Conservation (phyloP, 768 basidiomycete species). For the Trametes gibbosa region DNA sequence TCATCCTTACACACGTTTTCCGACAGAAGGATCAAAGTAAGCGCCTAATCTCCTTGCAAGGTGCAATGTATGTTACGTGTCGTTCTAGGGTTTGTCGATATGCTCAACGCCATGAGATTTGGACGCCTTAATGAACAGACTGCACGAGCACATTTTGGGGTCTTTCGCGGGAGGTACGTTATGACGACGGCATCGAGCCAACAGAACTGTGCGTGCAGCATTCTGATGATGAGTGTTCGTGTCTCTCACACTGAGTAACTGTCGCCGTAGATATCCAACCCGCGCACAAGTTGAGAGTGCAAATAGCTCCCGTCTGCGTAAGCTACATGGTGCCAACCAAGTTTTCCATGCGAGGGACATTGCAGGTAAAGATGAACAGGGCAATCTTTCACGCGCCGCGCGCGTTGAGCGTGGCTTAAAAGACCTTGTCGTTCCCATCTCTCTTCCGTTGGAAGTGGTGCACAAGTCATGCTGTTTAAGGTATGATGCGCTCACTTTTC, state of each 20-base stretch:
- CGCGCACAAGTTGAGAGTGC: constrained; percentile 69
- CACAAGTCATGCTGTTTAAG: constrained; percentile 86
- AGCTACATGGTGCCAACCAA: constrained; percentile 37
- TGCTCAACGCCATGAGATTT: constrained; percentile 86
- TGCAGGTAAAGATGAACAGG: constrained; percentile 45
- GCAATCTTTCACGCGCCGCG: constrained; percentile 33
- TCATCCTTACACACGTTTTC: constrained; percentile 72
- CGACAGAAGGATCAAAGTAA: constrained; percentile 80
- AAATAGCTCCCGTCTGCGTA: constrained; percentile 51
- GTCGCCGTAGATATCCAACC: constrained; percentile 56
- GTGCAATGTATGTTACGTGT: not conserved
- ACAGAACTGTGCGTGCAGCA: constrained; percentile 63
- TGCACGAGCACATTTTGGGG: constrained; percentile 47
- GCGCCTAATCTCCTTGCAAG: not conserved
- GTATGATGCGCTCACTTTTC: constrained; percentile 28
- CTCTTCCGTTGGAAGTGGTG: constrained; percentile 51
- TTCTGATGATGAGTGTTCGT: not conserved
- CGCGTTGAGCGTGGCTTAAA: constrained; percentile 48
- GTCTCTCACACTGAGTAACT: not conserved
- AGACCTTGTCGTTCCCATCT: constrained; percentile 57
- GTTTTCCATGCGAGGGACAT: constrained; percentile 46
- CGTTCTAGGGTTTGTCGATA: constrained; percentile 53
- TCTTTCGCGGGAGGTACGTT: constrained; percentile 56
- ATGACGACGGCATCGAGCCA: constrained; percentile 73
- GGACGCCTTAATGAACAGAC: constrained; percentile 53